Conservation (phyloP, 2,329 filamentous ascomycete genomes). For the Pestalotiopsis sp. region DNA sequence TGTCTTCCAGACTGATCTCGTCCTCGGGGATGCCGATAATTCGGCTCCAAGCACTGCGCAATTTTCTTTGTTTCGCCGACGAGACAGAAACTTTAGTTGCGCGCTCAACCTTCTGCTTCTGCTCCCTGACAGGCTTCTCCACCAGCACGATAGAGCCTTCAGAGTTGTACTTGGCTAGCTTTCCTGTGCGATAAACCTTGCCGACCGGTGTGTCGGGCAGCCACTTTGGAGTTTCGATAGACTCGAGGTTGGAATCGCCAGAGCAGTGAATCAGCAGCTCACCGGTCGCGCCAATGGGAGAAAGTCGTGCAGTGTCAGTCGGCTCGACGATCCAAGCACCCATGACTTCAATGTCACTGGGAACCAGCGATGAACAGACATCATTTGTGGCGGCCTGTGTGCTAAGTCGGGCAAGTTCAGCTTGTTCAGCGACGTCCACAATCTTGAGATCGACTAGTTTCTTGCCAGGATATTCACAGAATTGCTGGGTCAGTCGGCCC, state of each 20-base stretch:
- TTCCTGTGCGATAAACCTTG: conserved; percentile 40
- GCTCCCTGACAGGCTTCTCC: conserved; percentile 20
- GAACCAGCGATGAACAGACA: conserved; percentile 18
- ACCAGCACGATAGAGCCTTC: conserved; percentile 31
- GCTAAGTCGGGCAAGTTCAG: conserved; percentile 32
- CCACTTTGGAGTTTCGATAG: conserved; percentile 30
- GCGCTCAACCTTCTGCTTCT: conserved; percentile 14
- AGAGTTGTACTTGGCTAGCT: conserved; percentile 39
- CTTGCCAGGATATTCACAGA: conserved; percentile 41
- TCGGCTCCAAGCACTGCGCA: conserved; percentile 50
- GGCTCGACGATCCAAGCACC: conserved; percentile 44
- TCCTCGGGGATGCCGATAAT: conserved; percentile 45
- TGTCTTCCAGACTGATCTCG: conserved; percentile 54
- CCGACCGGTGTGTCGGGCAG: conserved; percentile 21
- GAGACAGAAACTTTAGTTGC: conserved; percentile 37
- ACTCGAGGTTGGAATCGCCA: conserved; percentile 24
- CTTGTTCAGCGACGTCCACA: conserved; percentile 35
- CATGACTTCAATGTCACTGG: conserved; percentile 23
- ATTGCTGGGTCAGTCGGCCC: conserved; percentile 48
- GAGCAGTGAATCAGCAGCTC: conserved; percentile 43
- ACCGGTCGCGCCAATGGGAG: conserved; percentile 43
- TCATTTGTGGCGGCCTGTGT: conserved; percentile 21
- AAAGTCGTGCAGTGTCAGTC: conserved; percentile 31
- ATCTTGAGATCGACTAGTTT: conserved; percentile 35
- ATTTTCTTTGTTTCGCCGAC: conserved; percentile 42